Evolutionary conservation across 768 basidiomycete genomes (phyloP).

Genomic region (Cyclocybe aegerita): DNA sequence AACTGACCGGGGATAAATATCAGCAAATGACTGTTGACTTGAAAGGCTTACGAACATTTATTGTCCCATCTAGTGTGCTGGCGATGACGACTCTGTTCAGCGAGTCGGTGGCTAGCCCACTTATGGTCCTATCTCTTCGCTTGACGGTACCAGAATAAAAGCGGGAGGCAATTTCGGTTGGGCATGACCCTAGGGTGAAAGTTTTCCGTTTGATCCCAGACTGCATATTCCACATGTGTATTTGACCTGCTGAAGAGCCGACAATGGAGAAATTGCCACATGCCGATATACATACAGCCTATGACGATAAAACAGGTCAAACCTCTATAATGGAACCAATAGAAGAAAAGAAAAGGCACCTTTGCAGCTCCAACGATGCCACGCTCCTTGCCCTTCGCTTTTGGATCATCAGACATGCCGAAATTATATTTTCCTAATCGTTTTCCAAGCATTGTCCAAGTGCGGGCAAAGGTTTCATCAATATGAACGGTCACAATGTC

Average conservation of each 20-base stretch:
- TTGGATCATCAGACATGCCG: conserved; percentile 50
- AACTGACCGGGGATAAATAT: conserved; percentile 54
- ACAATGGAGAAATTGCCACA: conserved; percentile 96
- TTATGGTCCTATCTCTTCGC: conserved; percentile 57
- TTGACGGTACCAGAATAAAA: conserved; percentile 39
- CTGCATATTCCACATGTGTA: conserved; percentile 97
- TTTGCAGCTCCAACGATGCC: conserved; percentile 62
- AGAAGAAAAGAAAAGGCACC: conserved; percentile 37
- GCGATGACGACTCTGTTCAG: conserved; percentile 82
- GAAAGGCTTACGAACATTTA: conserved; percentile 65
- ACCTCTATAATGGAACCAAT: background rate
- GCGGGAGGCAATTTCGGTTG: conserved; percentile 49
- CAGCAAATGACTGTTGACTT: conserved; percentile 1
- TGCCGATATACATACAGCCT: conserved; percentile 87
- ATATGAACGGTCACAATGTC: conserved; percentile 90
- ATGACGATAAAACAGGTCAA: conserved; percentile 3
- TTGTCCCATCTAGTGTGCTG: conserved; percentile 82
- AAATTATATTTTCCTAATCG: conserved; percentile 75
- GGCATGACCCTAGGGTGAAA: conserved; percentile 68
- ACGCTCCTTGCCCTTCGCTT: conserved; percentile 47
- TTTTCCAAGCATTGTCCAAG: conserved; percentile 88
- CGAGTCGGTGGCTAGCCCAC: conserved; percentile 83
- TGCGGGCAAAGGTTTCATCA: conserved; percentile 79
- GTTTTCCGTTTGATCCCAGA: conserved; percentile 83
- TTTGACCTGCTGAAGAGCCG: conserved; percentile 75